These are phyloP conservation scores for Halenospora varia DNA, from an alignment of 495 filamentous ascomycete genomes.

Conservation along the genomic window DNA sequence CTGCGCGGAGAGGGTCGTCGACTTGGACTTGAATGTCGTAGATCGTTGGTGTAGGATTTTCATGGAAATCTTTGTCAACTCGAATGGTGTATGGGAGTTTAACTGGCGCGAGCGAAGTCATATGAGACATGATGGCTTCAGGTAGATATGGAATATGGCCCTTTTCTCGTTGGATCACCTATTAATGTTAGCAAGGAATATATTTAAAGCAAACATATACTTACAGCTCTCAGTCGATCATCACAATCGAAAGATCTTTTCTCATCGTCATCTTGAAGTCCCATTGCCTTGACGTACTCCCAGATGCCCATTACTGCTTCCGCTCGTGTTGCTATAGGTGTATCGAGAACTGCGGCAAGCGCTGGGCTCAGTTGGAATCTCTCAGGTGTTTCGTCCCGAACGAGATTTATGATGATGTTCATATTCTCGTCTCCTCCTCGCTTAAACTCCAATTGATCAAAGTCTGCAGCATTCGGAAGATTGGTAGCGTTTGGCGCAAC, in stretches of 20 bases:
- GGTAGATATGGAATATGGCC: slow-evolving; percentile 88
- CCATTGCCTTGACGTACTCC: slow-evolving; percentile 88
- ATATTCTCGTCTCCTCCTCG: slow-evolving; percentile 86
- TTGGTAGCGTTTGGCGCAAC: slow-evolving; percentile 47
- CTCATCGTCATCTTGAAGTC: slow-evolving; percentile 89
- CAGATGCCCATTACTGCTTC: slow-evolving; percentile 86
- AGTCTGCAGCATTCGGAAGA: slow-evolving; percentile 59
- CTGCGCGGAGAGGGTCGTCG: slow-evolving; percentile 74
- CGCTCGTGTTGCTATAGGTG: slow-evolving; percentile 77
- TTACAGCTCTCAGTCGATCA: slow-evolving; percentile 68
- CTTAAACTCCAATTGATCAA: slow-evolving; percentile 89
- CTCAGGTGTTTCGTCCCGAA: slow-evolving; percentile 81
- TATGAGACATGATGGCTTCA: slow-evolving; percentile 68
- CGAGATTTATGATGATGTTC: slow-evolving; percentile 85
- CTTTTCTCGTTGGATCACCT: slow-evolving; percentile 76
- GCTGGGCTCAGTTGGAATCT: slow-evolving; percentile 72
- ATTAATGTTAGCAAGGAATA: slow-evolving; percentile 12
- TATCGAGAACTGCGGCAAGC: slow-evolving; percentile 82
- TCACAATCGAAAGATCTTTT: slow-evolving; percentile 89
- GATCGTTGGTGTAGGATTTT: slow-evolving; percentile 60
- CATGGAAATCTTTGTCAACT: slow-evolving; percentile 81
- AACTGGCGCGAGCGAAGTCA: slow-evolving; percentile 75
- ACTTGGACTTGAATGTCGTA: slow-evolving; percentile 85
- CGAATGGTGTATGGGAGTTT: slow-evolving; percentile 90
- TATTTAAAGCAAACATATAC: slow-evolving; percentile 16